Conservation (phyloP, 768 basidiomycete genomes). For the Hericium rajendrae region DNA sequence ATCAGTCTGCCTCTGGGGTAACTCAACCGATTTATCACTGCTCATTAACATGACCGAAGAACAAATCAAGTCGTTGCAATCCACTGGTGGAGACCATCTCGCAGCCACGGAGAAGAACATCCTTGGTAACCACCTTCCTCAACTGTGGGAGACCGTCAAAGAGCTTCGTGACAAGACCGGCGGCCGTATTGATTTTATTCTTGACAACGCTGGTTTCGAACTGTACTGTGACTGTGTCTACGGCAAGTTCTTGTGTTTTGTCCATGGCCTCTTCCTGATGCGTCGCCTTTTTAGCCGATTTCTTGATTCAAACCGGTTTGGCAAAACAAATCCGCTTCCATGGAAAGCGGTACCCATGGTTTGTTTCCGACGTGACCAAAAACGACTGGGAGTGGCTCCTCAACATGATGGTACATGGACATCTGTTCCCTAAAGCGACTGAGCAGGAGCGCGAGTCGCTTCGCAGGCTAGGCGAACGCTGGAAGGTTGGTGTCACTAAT, state of each 20-base stretch:
- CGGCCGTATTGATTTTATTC: constrained; percentile 49
- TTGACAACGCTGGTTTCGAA: constrained; percentile 86
- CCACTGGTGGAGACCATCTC: constrained; percentile 90
- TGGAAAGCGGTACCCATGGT: constrained; percentile 93
- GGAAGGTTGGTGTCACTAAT: constrained; percentile 57
- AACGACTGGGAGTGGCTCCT: constrained; percentile 93
- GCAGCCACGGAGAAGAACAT: constrained; percentile 97
- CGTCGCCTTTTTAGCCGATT: constrained; percentile 56
- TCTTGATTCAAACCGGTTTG: constrained; percentile 82
- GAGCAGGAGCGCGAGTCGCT: constrained; percentile 78
- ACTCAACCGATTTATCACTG: constrained; percentile 90
- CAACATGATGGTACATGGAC: constrained; percentile 83
- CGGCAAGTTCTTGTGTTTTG: constrained; percentile 26
- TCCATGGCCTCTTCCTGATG: not conserved
- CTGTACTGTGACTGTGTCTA: constrained; percentile 83
- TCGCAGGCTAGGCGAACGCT: constrained; percentile 67
- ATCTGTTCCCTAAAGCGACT: constrained; percentile 77
- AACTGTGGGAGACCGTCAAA: constrained; percentile 69
- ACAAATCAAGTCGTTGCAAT: constrained; percentile 93
- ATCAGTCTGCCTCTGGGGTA: constrained; percentile 90
- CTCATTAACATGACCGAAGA: constrained; percentile 98
- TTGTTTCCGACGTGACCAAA: constrained; percentile 86
- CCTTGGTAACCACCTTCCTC: constrained; percentile 70
- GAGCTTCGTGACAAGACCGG: constrained; percentile 31
- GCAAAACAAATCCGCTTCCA: constrained; percentile 85